These are phyloP conservation scores for Fusarium nodosum DNA, from an alignment of 2,329 filamentous ascomycete species.

Conservation along the genomic window DNA sequence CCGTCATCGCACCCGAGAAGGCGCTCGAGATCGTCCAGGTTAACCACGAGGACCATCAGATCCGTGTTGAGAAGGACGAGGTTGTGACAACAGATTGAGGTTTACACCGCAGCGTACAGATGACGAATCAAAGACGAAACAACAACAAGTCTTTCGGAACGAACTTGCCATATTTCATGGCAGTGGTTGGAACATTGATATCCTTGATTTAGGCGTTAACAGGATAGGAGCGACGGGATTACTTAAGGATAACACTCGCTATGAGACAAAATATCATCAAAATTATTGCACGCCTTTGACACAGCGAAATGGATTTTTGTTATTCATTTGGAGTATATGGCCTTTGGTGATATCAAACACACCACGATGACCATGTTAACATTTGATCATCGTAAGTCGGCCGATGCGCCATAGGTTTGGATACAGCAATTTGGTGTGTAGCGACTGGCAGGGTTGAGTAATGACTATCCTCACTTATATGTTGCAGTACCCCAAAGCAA, in stretches of 20 bases:
- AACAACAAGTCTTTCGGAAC: conserved; percentile 30
- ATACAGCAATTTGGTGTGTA: background rate
- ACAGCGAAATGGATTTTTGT: conserved; percentile 5
- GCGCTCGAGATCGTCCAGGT: conserved; percentile 76
- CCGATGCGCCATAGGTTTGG: background rate
- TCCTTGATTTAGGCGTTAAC: conserved; percentile 41
- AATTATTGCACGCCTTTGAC: conserved; percentile 13
- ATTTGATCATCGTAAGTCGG: background rate
- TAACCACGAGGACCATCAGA: conserved; percentile 64
- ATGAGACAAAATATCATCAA: conserved; percentile 15
- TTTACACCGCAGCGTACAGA: conserved; percentile 2
- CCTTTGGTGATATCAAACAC: background rate
- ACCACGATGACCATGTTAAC: background rate
- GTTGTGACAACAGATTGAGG: conserved; percentile 64
- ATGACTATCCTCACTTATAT: conserved; percentile 1
- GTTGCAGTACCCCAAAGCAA: background rate
- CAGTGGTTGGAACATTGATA: conserved; percentile 26
- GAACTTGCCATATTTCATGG: conserved; percentile 12
- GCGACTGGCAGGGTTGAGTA: conserved; percentile 3
- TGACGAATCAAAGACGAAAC: conserved; percentile 25
- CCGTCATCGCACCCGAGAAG: conserved; percentile 78
- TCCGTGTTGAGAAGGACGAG: conserved; percentile 80
- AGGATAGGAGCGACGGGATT: conserved; percentile 37
- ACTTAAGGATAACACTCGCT: conserved; percentile 37
- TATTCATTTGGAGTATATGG: background rate